Evolutionary conservation across 345 rosid genomes (phyloP), one percentile per base, ranked within the genome.

Genomic region (Iberis pinnata): DNA sequence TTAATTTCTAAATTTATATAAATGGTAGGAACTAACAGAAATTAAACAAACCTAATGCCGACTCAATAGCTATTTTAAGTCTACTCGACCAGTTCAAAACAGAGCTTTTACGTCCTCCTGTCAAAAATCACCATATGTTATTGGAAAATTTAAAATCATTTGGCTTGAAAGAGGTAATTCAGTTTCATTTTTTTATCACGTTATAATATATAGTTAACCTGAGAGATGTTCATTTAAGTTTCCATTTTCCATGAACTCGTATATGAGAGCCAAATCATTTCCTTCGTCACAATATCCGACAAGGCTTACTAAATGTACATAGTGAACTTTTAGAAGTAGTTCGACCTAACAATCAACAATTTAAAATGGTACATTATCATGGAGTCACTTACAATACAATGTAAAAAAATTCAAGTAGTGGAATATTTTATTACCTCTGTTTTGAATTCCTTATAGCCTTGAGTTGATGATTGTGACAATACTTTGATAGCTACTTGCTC

Each of bases 401-500:
- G n/a, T n/a, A n/a, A n/a, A n/a, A n/a, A n/a, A n/a, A n/a, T n/a
- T n/a, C n/a, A n/a, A n/a, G n/a, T n/a, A n/a, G n/a, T n/a, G n/a
- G 6, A 26, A 25, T 31, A 19, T 15, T 12, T 10, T 2, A 15
- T 6, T 14, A 80, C 86, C 66, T 75, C 86, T 12, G 80, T 48
- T 46, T 63, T 67, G 32, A 80, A 80, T 55, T 76, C 65, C 13
- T 63, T 65, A 6, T 54, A 66, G 9, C 86, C 82, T 46, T 75
- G 78, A 25, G 13, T 45, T 37, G 82, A 69, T 14, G 67, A 61
- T n/a, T 36, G 50, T 46, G 82, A 77, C 2, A 77, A 70, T 70
- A 80, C 49, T 56, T 80, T 77, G 2, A 77, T 80, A 1, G 83
- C 80, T 14, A 77, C 86, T 66, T 73, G 64, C 26, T 68, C 63